Base-by-base conservation (phyloP, 2,329 filamentous ascomycete genomes). In the Talaromyces pinophilus region DNA sequence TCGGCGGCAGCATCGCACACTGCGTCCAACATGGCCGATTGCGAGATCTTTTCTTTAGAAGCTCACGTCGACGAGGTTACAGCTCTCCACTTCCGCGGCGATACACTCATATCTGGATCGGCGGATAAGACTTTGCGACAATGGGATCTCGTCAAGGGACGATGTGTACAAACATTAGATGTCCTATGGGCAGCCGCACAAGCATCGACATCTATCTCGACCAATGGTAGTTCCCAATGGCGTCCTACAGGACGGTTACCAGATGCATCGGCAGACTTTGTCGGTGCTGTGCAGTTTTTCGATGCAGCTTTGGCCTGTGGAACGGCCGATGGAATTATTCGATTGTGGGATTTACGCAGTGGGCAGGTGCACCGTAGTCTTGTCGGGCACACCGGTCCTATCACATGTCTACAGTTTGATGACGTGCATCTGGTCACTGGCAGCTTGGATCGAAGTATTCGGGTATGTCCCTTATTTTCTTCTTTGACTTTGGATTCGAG, bases 141-240 rank as follows among this genome's bases (percentile, higher is more conserved):
- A 78, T 99, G 95, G 95, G 95, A 99, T 82, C 85, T 99, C 60
- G 92, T 94, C 73, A 97, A 93, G 77, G 95, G 95, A n/a, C 90
- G 95, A 59, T 98, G 95, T 78, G 92, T 99, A 63, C 95, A 99
- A 80, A 99, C 95, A 2, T 83, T 99, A 59, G 95, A 99, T 79
- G 94, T 99, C 6, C 91, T 99, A 77, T 99, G 95, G 95, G 95
- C 95, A 10, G 93, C 95, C 4, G 93, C 95, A 2, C 93, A 97
- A 80, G 92, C 92, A 13, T 91, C 89, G 10, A 87, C 89, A 46
- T 89, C 87, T 5, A 84, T 92, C 64, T 85, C 85, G 61, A 84
- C 86, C 1, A 84, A 84, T 57, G 69, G 61, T 15, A 73, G 75
- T n/a, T 77, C 74, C n/a, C 82, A 82, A 67, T 98, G 93, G 93